Base-by-base conservation (phyloP, 192 early-diverging fungal genomes). In the Backusella australiensis region DNA sequence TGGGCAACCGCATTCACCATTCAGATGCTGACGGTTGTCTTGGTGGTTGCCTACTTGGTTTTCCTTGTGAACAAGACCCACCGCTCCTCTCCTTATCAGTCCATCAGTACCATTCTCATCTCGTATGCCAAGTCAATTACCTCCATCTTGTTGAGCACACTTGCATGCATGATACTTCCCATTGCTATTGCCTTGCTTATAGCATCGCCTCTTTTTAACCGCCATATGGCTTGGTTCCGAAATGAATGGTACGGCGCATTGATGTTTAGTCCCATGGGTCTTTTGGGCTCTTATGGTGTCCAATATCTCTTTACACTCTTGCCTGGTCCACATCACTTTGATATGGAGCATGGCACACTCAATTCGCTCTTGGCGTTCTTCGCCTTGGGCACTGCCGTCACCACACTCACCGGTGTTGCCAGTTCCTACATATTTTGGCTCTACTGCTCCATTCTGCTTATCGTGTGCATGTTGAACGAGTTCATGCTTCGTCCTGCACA, bases 211-310 rank as follows among this genome's bases (percentile, higher is more conserved):
- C 8, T 75, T 23, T 49, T 85, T 1, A 73, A 79, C 12, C 67
- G 80, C 0, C 77, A 84, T 34, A 86, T 93, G 90, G 73, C 82
- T 34, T 93, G 89, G 87, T 93, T 90, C 65, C 71, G 83, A 5
- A 75, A 81, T 34, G 92, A 92, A 75, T 89, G 87, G 85, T 85
- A 86, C 44, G 78, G 86, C 3, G 32, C 84, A 3, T 29, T 85
- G 14, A 73, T 90, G 7, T 93, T 85, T 77, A 84, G 82, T 19
- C 90, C 89, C 0, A 36, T 81, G 1, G 73, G 77, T 4, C 66
- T 87, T 34, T 56, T 85, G 17, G 89, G 86, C 71, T 77, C 78
- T 63, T 73, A 83, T 35, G 68, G 65, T 19, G 74, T 83, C 1
- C 87, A 88, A 32, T 81, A 78, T 42, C 15, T 84, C 1, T 75